phyloP scores from a whole-genome alignment of 1,284 basidiomycete genomes.

The Irpex rosettiformis region DNA sequence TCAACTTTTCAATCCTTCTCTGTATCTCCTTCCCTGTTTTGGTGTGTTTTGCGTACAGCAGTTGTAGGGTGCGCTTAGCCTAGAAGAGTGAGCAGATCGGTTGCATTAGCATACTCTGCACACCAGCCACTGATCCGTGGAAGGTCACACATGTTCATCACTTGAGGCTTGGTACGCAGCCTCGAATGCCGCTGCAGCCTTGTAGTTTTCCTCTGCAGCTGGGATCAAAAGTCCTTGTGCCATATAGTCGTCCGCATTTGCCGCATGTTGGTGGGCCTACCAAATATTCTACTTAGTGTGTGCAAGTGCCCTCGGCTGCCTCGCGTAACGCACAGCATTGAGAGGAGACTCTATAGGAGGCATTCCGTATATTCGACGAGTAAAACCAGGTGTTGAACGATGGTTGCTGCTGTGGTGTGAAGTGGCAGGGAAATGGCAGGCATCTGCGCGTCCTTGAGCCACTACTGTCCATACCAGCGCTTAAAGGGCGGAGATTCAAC shows the following conservation, averaged over 20 bases:
- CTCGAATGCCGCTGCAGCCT: conserved; percentile 70
- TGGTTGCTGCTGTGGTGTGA: neutral
- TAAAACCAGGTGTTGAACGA: neutral
- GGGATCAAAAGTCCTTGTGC: conserved; percentile 62
- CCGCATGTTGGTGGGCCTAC: conserved; percentile 79
- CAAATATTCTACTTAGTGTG: conserved; percentile 3
- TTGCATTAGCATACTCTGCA: neutral
- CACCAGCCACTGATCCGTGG: conserved; percentile 1
- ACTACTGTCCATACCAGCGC: neutral
- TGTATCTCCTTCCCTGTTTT: conserved; percentile 69
- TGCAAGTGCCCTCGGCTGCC: neutral
- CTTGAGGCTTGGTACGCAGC: conserved; percentile 65
- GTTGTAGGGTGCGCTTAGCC: conserved; percentile 72
- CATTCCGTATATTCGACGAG: conserved; percentile 19
- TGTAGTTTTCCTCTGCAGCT: conserved; percentile 59
- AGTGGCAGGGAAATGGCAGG: conserved; percentile 3
- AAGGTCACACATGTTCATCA: conserved; percentile 58
- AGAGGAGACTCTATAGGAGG: conserved; percentile 30
- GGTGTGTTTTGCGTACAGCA: conserved; percentile 68
- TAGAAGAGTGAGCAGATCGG: conserved; percentile 29
- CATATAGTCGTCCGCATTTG: conserved; percentile 69
- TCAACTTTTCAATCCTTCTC: conserved; percentile 62
- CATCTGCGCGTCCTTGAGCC: conserved; percentile 3
- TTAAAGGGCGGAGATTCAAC: conserved; percentile 3
- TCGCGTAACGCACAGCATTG: conserved; percentile 27